Percentiles rank a stretch among this genome's conserved stretches.
These are phyloP conservation scores for Ogataea saltuana DNA, from an alignment of 805 yeast species.

Conservation along the genomic window DNA sequence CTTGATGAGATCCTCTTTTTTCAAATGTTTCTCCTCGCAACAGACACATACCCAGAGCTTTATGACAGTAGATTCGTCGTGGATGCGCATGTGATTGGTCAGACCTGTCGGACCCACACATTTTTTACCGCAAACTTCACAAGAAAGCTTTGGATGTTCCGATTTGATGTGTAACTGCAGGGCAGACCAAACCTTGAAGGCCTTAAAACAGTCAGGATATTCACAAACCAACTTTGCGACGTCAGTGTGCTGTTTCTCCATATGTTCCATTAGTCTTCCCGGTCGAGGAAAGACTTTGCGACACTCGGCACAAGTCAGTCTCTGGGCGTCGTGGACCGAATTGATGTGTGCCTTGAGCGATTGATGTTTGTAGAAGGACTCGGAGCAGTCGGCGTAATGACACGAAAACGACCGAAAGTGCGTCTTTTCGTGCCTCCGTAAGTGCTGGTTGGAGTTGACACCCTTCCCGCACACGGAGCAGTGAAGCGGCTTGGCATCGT, in stretches of 20 bases:
- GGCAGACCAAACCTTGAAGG: constrained; percentile 72
- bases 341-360: constrained; percentile 71
- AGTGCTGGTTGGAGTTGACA: constrained; percentile 75
- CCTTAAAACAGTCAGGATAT: constrained; percentile 56
- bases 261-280: constrained; percentile 65
- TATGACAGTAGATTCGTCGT: constrained; percentile 52
- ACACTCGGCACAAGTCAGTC: constrained; percentile 63
- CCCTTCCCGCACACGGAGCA: constrained; percentile 83
- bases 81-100: constrained; percentile 70
- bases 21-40: constrained; percentile 52
- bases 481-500: constrained; percentile 62
- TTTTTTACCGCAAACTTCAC: constrained; percentile 64
- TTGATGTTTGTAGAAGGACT: constrained; percentile 72
- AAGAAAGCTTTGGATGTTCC: constrained; percentile 69
- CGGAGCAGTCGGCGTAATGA: constrained; percentile 59
- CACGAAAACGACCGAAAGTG: constrained; percentile 72
- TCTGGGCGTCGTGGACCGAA: constrained; percentile 55
- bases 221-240: constrained; percentile 59
- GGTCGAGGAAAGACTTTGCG: constrained; percentile 64
- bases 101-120: constrained; percentile 75
- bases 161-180: constrained; percentile 68
- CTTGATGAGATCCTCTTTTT: constrained; percentile 53
- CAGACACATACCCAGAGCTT: constrained; percentile 67
- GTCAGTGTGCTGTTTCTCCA: constrained; percentile 57
- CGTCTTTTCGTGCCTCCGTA: constrained; percentile 77